phyloP scores from a whole-genome alignment of 108 stramenopile genomes.

The Cyclotella kingstonii region DNA sequence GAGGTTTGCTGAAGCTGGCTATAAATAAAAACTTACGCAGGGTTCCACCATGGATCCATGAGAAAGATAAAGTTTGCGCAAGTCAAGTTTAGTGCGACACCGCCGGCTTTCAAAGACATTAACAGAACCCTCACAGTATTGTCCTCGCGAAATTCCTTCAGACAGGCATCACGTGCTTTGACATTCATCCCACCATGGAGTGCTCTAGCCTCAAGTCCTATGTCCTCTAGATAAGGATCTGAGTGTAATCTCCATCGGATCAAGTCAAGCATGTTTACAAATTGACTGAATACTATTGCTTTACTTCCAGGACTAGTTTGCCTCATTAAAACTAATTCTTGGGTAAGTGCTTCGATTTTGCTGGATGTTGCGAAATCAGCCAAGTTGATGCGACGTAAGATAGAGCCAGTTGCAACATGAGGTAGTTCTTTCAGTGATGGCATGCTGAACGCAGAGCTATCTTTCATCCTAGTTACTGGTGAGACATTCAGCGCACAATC shows the following conservation, averaged over 20 bases:
- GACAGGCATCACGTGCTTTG: slow-evolving; percentile 74
- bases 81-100: slow-evolving; percentile 95
- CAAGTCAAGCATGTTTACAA: slow-evolving; percentile 97
- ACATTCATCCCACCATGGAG: slow-evolving; percentile 94
- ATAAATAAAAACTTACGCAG: slow-evolving; percentile 5
- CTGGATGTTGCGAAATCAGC: slow-evolving; percentile 92
- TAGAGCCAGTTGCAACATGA: slow-evolving; percentile 75
- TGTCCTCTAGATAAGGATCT: slow-evolving; percentile 74
- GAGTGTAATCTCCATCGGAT: slow-evolving; percentile 90
- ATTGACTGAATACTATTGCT: slow-evolving; percentile 97
- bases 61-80: slow-evolving; percentile 92
- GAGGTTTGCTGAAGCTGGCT: background rate
- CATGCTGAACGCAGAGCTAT: slow-evolving; percentile 21
- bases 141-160: slow-evolving; percentile 88
- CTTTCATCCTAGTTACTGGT: slow-evolving; percentile 7
- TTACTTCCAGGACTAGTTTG: slow-evolving; percentile 89
- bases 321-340: slow-evolving; percentile 89
- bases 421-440: slow-evolving; percentile 78
- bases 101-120: slow-evolving; percentile 96
- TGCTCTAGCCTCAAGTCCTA: slow-evolving; percentile 77
- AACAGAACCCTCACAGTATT: slow-evolving; percentile 83
- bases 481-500: slow-evolving; percentile 43
- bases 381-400: slow-evolving; percentile 91
- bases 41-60: slow-evolving; percentile 91
- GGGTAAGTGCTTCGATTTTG: slow-evolving; percentile 94